Evolutionary conservation across 2,329 filamentous ascomycete genomes (phyloP).

Genomic region (Immersiporthe knoxdaviesiana): DNA sequence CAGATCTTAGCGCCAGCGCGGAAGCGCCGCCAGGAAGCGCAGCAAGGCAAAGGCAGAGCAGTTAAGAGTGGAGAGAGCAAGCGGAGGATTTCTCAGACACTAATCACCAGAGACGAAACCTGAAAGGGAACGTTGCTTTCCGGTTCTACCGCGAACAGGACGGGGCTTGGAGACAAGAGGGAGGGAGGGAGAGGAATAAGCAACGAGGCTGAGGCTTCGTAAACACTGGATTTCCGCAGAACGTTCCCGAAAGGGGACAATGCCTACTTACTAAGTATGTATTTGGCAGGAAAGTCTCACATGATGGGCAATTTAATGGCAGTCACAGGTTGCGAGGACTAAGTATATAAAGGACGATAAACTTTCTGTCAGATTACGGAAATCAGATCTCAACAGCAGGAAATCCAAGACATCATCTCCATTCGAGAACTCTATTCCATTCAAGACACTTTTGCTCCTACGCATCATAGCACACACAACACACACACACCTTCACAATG

Average conservation of each 20-base stretch:
- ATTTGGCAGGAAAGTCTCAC: background rate
- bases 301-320: background rate
- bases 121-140: background rate
- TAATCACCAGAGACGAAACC: background rate
- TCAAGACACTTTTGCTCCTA: background rate
- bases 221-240: background rate
- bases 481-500: constrained; percentile 3
- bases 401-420: background rate
- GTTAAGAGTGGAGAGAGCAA: background rate
- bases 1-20: background rate
- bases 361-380: background rate
- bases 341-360: background rate
- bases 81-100: background rate
- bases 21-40: background rate
- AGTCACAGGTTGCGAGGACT: background rate
- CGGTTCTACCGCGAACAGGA: background rate
- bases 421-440: background rate
- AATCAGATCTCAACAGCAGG: background rate
- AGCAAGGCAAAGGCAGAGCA: too few species aligned
- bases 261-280: background rate
- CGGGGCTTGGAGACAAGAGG: background rate
- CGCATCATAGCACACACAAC: background rate
- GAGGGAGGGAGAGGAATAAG: background rate
- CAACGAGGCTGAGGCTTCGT: background rate
- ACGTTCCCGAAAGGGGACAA: background rate